These are phyloP conservation scores for Aspergillus pseudoterreus DNA, from an alignment of 2,329 filamentous ascomycete species.

Conservation along the genomic window DNA sequence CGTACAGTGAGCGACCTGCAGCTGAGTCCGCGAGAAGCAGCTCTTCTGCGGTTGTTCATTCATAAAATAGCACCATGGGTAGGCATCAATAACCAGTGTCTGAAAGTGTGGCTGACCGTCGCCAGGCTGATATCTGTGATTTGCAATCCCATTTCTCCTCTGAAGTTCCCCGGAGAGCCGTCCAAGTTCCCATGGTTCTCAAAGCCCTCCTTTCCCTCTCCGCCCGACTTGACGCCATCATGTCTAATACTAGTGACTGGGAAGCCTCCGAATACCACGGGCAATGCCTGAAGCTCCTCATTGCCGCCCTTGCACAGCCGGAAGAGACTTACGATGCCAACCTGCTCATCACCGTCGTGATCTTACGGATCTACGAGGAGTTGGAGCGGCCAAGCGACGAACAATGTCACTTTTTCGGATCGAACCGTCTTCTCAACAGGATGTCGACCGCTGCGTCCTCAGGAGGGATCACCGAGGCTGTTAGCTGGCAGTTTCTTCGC, in stretches of 20 bases:
- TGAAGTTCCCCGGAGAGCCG: constrained; percentile 46
- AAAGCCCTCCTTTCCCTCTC: constrained; percentile 48
- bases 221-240: constrained; percentile 43
- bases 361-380: constrained; percentile 50
- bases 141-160: constrained; percentile 39
- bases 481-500: constrained; percentile 41
- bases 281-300: constrained; percentile 46
- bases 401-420: constrained; percentile 37
- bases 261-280: constrained; percentile 46
- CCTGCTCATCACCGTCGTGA: constrained; percentile 47
- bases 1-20: constrained; percentile 6
- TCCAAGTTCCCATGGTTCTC: constrained; percentile 45
- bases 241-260: constrained; percentile 35
- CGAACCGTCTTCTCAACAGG: constrained; percentile 36
- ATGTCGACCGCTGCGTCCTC: constrained; percentile 39
- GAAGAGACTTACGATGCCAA: constrained; percentile 45
- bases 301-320: constrained; percentile 42
- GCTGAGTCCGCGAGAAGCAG: constrained; percentile 30
- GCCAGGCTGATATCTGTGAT: constrained; percentile 34
- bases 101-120: neutral
- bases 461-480: constrained; percentile 38
- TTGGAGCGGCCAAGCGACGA: constrained; percentile 30
- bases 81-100: neutral
- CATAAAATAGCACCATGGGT: constrained; percentile 34
- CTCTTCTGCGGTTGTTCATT: constrained; percentile 32